A percentile compares a stretch with the other conserved stretches of the same genome.
Evolutionary conservation across 495 filamentous ascomycete genomes (phyloP).

Genomic region (Aspergillus taichungensis): DNA sequence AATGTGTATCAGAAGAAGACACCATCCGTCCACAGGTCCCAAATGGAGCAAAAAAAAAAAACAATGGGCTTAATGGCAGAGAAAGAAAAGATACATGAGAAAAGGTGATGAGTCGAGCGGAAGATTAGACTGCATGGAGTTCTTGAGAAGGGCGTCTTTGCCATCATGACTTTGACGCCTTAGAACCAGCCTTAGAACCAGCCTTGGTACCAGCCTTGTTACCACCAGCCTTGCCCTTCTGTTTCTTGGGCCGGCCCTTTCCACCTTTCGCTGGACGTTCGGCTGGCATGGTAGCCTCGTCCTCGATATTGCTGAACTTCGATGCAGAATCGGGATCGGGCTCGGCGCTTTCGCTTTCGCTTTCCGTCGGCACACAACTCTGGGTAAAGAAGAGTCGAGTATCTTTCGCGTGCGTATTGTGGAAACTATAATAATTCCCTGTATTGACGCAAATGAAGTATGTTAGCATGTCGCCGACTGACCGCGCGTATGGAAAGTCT

Average conservation of each 20-base stretch:
- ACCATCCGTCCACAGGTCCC: background rate
- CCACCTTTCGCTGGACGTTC: slow-evolving; percentile 12
- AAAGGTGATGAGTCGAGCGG: too few relatives aligned
- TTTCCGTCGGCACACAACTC: slow-evolving; percentile 47
- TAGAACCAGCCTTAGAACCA: background rate
- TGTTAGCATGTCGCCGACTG: background rate
- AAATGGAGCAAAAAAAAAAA: slow-evolving; percentile 6
- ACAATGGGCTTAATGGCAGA: background rate
- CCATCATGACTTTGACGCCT: background rate
- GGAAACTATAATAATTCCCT: slow-evolving; percentile 83
- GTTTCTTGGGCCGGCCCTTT: slow-evolving; percentile 34
- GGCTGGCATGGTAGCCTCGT: slow-evolving; percentile 15
- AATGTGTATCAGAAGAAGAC: background rate
- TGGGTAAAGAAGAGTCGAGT: slow-evolving; percentile 81
- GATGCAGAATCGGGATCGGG: slow-evolving; percentile 17
- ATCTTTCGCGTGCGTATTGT: slow-evolving; percentile 57
- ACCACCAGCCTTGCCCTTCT: slow-evolving; percentile 19
- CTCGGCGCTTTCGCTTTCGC: slow-evolving; percentile 24
- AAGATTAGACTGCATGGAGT: background rate
- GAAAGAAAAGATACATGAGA: background rate
- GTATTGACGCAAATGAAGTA: background rate
- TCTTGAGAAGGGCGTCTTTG: background rate
- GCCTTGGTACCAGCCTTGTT: slow-evolving; percentile 6
- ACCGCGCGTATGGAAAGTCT: background rate
- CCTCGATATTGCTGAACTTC: slow-evolving; percentile 18